These are phyloP conservation scores for Phytophthora tentaculata DNA, from an alignment of 352 stramenopile genomes.

Conservation along the genomic window DNA sequence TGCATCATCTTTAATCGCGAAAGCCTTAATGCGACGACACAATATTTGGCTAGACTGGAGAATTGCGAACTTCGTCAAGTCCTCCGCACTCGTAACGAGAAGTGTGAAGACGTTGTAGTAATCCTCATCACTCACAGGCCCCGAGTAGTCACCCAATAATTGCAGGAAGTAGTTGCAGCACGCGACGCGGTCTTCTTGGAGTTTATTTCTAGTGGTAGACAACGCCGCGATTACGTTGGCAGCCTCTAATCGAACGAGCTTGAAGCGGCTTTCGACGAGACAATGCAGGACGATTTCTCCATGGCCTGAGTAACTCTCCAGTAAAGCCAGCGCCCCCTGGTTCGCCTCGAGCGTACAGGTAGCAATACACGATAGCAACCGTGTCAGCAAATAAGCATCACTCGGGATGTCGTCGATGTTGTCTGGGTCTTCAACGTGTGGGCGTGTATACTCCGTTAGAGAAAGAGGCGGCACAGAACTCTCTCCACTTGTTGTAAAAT, in stretches of 20 bases:
- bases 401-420: constrained; percentile 54
- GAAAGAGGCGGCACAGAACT: constrained; percentile 24
- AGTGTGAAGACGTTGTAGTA: constrained; percentile 73
- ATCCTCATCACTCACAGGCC: constrained; percentile 50
- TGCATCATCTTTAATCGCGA: constrained; percentile 41
- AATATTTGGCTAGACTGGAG: constrained; percentile 52
- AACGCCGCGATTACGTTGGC: constrained; percentile 52
- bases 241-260: constrained; percentile 56
- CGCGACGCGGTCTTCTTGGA: constrained; percentile 47
- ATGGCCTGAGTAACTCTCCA: constrained; percentile 47
- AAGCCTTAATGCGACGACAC: constrained; percentile 56
- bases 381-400: constrained; percentile 65
- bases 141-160: constrained; percentile 56
- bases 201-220: constrained; percentile 51
- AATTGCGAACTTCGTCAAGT: constrained; percentile 53
- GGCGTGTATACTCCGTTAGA: constrained; percentile 42
- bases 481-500: constrained; percentile 4
- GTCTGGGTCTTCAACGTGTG: constrained; percentile 53
- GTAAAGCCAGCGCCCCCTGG: constrained; percentile 39
- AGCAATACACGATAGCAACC: constrained; percentile 57
- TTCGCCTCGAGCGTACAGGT: constrained; percentile 40
- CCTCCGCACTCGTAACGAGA: constrained; percentile 54
- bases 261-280: constrained; percentile 52
- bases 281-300: constrained; percentile 52
- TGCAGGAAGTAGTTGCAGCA: constrained; percentile 59